Conservation (phyloP, 176 grass and related monocot species). For the Hyparrhenia diplandra region DNA sequence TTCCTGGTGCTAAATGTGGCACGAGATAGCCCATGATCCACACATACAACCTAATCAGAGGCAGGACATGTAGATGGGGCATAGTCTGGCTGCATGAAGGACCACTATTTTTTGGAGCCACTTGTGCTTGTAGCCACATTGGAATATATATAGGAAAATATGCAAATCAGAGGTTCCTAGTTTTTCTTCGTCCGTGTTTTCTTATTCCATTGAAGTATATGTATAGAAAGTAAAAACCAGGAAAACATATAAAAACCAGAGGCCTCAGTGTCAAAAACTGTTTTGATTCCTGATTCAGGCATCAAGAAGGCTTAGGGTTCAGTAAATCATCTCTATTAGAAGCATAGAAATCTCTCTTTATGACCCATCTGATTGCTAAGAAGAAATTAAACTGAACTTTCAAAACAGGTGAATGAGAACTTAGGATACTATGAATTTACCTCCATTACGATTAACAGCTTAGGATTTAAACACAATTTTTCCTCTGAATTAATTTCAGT, state of each 20-base stretch:
- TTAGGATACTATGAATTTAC: not conserved
- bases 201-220: not conserved
- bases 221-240: not conserved
- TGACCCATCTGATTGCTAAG: not conserved
- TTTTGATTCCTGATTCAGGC: not conserved
- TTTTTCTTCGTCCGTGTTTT: not conserved
- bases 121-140: not conserved
- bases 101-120: constrained; percentile 34
- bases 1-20: constrained; percentile 28
- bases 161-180: not conserved
- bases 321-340: not conserved
- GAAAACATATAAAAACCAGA: not conserved
- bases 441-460: not conserved
- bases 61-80: not conserved
- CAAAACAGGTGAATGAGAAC: not conserved
- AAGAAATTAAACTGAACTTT: not conserved
- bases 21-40: constrained; percentile 33
- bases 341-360: not conserved
- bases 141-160: not conserved
- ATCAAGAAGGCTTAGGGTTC: not conserved
- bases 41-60: constrained; percentile 16
- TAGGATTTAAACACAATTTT: not conserved
- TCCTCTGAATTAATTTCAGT: not conserved
- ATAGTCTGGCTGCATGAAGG: not conserved
- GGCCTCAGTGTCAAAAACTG: not conserved